Evolutionary conservation across 306 rosid genomes (phyloP), one percentile per base, ranked within the genome.

Genomic region (Prunus campanulata): DNA sequence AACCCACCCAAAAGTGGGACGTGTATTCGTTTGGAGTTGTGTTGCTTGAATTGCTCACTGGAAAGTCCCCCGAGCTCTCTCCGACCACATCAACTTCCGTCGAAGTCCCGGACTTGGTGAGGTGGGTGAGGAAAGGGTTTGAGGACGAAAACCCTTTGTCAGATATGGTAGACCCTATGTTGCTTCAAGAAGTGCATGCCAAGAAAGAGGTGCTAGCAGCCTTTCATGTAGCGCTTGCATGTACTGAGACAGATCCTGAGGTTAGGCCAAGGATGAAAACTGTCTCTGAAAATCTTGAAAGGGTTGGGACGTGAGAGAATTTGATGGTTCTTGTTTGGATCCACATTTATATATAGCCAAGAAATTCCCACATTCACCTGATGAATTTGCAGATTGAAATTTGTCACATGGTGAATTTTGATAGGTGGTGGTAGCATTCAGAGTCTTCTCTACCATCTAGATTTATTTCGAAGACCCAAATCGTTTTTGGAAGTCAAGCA

Each of bases 1-100:
- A 89, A 64, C 93, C 98, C 2, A 83, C 93, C 59, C 99, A 96
- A 61, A 96, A 92, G 82, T 93, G 99, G 97, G 99, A 96, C 35
- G 87, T 91, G 0, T 96, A 92, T 71, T 92, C 99, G 2, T 96
- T 89, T 18, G 99, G 99, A 12, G 97, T 96, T 60, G 91, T 92
- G 2, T 52, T 96, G 71, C 89, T 96, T 3, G 99, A 96, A 85
- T 39, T 96, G 69, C 93, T 96, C 8, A 96, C 99, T 3, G 99
- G 99, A 8, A 96, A 89, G 70, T 88, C 98, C 14, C 99, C 99
- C 6, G 98, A 96, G 77, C 85, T 90, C 42, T 89, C 99, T 61
- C 98, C 96, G 0, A 88, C 87, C n/a, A 79, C 93, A 16, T 96
- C 99, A n/a, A 92, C 96, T 42, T 91, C 99, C 1, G 6, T 68